A percentile compares a stretch with the other conserved stretches of the same genome.
Conservation (phyloP, 139 green algal genomes). For the Chlamydomonas schloesseri region DNA sequence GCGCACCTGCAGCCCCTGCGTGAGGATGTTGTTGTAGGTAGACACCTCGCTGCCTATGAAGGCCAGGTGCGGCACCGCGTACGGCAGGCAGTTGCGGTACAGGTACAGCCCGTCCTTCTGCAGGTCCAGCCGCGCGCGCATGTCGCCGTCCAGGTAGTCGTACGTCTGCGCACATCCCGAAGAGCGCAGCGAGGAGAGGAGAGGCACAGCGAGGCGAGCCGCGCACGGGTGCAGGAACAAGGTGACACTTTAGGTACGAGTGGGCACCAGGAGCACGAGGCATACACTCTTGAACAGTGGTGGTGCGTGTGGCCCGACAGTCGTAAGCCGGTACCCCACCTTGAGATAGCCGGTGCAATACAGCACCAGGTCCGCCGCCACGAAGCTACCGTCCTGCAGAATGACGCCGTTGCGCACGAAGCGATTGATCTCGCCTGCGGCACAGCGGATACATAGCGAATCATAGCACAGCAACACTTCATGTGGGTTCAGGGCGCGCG, state of each 20-base stretch:
- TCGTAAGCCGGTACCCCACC: slow-evolving; percentile 9
- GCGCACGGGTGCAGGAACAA: too few relatives aligned
- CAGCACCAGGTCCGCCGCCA: slow-evolving; percentile 46
- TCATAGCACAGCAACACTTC: too few relatives aligned
- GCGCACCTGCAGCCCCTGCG: slow-evolving; percentile 26
- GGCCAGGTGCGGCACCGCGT: slow-evolving; percentile 36
- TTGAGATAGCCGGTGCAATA: slow-evolving; percentile 49
- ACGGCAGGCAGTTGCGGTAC: slow-evolving; percentile 51
- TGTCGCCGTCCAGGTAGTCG: slow-evolving; percentile 46
- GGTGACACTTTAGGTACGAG: too few relatives aligned
- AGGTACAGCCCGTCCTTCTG: slow-evolving; percentile 63
- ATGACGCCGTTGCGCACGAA: slow-evolving; percentile 44
- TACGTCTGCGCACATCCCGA: too few relatives aligned
- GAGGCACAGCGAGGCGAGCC: too few relatives aligned
- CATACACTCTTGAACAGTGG: too few relatives aligned
- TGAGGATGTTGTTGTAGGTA: slow-evolving; percentile 56
- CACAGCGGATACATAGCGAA: not conserved
- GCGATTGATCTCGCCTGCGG: slow-evolving; percentile 44
- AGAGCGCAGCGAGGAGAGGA: too few relatives aligned
- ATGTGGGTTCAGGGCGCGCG: too few relatives aligned
- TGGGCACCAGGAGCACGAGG: too few relatives aligned
- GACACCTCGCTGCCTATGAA: slow-evolving; percentile 52
- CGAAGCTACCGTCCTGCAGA: slow-evolving; percentile 35
- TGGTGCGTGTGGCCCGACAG: too few relatives aligned
- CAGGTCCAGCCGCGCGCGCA: slow-evolving; percentile 45